These are phyloP conservation scores for Xenoacremonium recifei DNA, from an alignment of 2,329 filamentous ascomycete species.

Conservation along the genomic window DNA sequence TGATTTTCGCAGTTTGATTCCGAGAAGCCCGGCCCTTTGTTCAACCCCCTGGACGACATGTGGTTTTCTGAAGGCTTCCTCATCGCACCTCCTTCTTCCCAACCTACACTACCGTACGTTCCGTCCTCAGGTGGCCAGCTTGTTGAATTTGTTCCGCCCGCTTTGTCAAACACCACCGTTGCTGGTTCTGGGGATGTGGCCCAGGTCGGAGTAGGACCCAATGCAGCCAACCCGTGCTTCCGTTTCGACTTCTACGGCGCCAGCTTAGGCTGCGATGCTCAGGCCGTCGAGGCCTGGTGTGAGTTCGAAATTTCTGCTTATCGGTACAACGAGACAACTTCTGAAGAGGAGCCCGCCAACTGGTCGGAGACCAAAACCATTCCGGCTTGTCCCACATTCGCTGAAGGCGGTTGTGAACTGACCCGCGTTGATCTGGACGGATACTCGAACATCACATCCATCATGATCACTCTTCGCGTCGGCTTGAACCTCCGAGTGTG, in stretches of 20 bases:
- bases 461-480: constrained; percentile 37
- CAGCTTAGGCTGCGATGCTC: constrained; percentile 38
- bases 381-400: constrained; percentile 36
- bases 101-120: constrained; percentile 31
- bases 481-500: constrained; percentile 36
- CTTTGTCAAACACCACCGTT: constrained; percentile 26
- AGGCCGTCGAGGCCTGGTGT: constrained; percentile 35
- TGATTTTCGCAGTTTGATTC: constrained; percentile 36
- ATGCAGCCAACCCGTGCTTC: constrained; percentile 36
- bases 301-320: constrained; percentile 43
- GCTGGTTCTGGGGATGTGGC: constrained; percentile 33
- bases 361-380: constrained; percentile 40
- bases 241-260: constrained; percentile 39
- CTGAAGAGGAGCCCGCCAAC: constrained; percentile 35
- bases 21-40: constrained; percentile 34
- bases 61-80: constrained; percentile 44
- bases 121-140: constrained; percentile 40
- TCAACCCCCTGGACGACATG: constrained; percentile 38
- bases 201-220: constrained; percentile 39
- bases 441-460: constrained; percentile 38
- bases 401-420: constrained; percentile 32
- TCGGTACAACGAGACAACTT: constrained; percentile 31
- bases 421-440: constrained; percentile 35
- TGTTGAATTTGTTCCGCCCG: constrained; percentile 38
- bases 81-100: constrained; percentile 33